phyloP scores from a whole-genome alignment of 129 eudicot genomes.

The Centella asiatica region DNA sequence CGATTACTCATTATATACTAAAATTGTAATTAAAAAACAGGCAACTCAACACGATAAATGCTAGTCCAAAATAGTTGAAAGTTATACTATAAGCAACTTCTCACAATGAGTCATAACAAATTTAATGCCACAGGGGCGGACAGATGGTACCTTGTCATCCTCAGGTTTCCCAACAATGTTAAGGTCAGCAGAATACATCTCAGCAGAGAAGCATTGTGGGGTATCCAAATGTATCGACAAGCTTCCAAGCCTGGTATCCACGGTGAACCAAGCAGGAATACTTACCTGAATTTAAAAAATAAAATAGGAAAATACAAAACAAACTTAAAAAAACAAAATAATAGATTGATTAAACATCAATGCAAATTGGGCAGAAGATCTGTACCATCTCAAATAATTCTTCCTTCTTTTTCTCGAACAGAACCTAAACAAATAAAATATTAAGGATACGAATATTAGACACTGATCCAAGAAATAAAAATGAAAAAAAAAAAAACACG shows the following conservation, averaged over 20 bases:
- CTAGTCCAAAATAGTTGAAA: not conserved
- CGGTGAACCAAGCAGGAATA: slow-evolving; percentile 95
- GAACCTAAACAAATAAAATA: slow-evolving; percentile 32
- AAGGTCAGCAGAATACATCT: slow-evolving; percentile 92
- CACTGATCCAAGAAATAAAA: not conserved
- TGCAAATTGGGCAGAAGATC: slow-evolving; percentile 3
- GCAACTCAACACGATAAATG: not conserved
- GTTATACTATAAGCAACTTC: not conserved
- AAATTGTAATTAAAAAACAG: too few species aligned
- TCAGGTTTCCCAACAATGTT: slow-evolving; percentile 75
- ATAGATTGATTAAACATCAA: slow-evolving; percentile 4
- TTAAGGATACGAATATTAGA: not conserved
- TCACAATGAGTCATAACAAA: too few species aligned
- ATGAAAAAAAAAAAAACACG: slow-evolving; percentile 1
- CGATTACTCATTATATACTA: too few species aligned
- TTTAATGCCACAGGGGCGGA: not conserved
- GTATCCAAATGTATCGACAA: slow-evolving; percentile 92
- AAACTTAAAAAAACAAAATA: slow-evolving; percentile 11
- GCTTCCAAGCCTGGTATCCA: slow-evolving; percentile 89
- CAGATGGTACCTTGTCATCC: slow-evolving; percentile 75
- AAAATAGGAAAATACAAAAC: slow-evolving; percentile 12
- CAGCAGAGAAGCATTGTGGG: slow-evolving; percentile 97
- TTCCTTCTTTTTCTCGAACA: slow-evolving; percentile 82
- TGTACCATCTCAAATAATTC: slow-evolving; percentile 93
- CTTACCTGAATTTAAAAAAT: slow-evolving; percentile 71